phyloP scores from a whole-genome alignment of 2,329 filamentous ascomycete genomes.

The Cryphonectria japonica region DNA sequence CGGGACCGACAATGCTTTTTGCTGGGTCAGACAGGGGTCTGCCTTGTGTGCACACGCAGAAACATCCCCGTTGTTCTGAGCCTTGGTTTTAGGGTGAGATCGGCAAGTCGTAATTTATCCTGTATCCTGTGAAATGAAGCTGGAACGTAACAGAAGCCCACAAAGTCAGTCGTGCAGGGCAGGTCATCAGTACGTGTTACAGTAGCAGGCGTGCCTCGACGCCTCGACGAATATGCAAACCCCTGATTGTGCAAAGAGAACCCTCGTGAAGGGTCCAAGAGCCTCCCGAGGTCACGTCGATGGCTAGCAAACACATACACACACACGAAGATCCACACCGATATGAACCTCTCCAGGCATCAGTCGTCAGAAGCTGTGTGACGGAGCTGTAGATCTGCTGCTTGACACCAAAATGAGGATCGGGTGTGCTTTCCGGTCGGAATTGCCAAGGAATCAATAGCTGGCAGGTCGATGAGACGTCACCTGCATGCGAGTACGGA shows the following conservation, averaged over 20 bases:
- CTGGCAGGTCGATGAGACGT: not conserved
- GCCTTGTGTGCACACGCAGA: conserved; percentile 17
- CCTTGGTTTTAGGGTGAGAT: conserved; percentile 10
- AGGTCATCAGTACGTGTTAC: not conserved
- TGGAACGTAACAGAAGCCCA: conserved; percentile 11
- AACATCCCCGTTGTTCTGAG: not conserved
- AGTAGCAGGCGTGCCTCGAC: not conserved
- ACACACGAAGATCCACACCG: not conserved
- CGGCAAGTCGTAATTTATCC: conserved; percentile 3
- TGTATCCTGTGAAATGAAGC: conserved; percentile 12
- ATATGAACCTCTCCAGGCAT: not conserved
- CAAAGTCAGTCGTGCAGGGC: conserved; percentile 5
- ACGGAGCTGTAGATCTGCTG: not conserved
- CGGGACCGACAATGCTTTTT: conserved; percentile 20
- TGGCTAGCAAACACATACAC: not conserved
- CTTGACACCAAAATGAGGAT: not conserved
- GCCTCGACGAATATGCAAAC: conserved; percentile 4
- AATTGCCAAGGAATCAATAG: conserved; percentile 3
- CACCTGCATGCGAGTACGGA: conserved; percentile 4
- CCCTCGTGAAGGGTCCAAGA: not conserved
- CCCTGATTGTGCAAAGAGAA: conserved; percentile 17
- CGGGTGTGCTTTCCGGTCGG: conserved; percentile 4
- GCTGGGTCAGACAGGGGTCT: conserved; percentile 16
- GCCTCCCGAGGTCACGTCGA: not conserved
- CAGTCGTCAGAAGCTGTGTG: not conserved